phyloP scores from a whole-genome alignment of 192 early-diverging fungal genomes.

The Rhizophlyctis rosea region DNA sequence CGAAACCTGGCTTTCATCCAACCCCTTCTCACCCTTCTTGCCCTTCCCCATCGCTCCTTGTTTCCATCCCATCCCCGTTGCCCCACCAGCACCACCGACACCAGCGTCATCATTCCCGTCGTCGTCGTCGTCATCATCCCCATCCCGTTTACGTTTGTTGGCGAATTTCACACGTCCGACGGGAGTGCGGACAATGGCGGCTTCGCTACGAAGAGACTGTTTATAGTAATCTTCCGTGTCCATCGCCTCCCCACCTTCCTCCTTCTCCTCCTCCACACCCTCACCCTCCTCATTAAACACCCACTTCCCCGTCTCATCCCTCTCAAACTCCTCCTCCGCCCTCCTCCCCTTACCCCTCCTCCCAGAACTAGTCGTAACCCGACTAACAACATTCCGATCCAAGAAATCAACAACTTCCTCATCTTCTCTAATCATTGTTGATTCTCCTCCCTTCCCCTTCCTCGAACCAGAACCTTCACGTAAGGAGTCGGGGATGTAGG shows the following conservation, averaged over 20 bases:
- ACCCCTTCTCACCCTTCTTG: slow-evolving; percentile 22
- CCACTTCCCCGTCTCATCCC: slow-evolving; percentile 72
- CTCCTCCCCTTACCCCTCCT: slow-evolving; percentile 15
- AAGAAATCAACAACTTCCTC: slow-evolving; percentile 79
- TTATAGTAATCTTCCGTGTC: slow-evolving; percentile 81
- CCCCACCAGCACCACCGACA: slow-evolving; percentile 9
- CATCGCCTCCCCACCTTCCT: slow-evolving; percentile 40
- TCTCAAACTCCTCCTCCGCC: slow-evolving; percentile 48
- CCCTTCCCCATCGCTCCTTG: slow-evolving; percentile 22
- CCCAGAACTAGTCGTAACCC: slow-evolving; percentile 32
- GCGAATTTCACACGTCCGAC: slow-evolving; percentile 84
- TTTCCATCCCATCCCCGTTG: slow-evolving; percentile 23
- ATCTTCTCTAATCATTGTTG: slow-evolving; percentile 46
- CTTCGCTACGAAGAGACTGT: slow-evolving; percentile 72
- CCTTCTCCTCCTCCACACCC: slow-evolving; percentile 26
- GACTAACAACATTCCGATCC: slow-evolving; percentile 72
- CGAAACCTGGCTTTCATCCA: slow-evolving; percentile 12
- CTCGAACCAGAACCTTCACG: slow-evolving; percentile 21
- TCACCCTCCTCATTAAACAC: slow-evolving; percentile 75
- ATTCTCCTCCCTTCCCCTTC: not conserved
- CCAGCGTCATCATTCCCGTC: slow-evolving; percentile 43
- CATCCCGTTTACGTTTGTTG: slow-evolving; percentile 52
- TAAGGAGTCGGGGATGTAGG: slow-evolving; percentile 50
- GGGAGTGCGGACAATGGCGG: slow-evolving; percentile 80
- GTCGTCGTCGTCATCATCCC: slow-evolving; percentile 59